phyloP scores from a whole-genome alignment of 345 rosid species.

The Eucalyptus cloeziana region DNA sequence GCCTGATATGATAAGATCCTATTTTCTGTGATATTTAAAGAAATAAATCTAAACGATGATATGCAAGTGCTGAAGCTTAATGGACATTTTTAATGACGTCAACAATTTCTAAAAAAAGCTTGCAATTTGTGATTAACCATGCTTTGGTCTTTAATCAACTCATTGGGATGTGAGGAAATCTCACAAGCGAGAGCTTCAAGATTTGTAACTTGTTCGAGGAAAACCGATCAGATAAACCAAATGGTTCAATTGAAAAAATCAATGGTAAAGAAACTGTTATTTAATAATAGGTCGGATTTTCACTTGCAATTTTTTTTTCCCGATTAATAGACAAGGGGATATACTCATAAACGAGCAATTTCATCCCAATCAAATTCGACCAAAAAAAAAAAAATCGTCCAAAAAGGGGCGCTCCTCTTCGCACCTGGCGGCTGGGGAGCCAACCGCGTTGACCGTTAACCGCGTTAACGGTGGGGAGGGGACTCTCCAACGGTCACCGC shows the following conservation, averaged over 20 bases:
- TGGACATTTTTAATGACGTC: not conserved
- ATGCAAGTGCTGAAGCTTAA: accelerated
- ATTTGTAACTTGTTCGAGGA: accelerated
- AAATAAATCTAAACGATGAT: accelerated
- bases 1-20: not conserved
- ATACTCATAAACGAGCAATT: not conserved
- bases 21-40: not conserved
- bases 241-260: accelerated
- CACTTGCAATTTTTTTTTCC: not conserved
- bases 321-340: not conserved
- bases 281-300: accelerated
- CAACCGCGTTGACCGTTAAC: not conserved
- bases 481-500: not conserved
- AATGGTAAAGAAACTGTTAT: accelerated
- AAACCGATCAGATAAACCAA: accelerated
- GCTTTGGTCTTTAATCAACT: not conserved
- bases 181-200: accelerated
- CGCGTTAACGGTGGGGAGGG: not conserved
- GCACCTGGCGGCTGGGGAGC: not conserved
- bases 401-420: not conserved
- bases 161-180: not conserved
- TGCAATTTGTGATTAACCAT: not conserved
- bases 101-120: not conserved
- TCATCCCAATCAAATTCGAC: not conserved
- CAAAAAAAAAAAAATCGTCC: not conserved